A percentile compares a stretch with the other conserved stretches of the same genome.
Conservation (phyloP, 2,329 filamentous ascomycete species). For the Sporothrix globosa region DNA sequence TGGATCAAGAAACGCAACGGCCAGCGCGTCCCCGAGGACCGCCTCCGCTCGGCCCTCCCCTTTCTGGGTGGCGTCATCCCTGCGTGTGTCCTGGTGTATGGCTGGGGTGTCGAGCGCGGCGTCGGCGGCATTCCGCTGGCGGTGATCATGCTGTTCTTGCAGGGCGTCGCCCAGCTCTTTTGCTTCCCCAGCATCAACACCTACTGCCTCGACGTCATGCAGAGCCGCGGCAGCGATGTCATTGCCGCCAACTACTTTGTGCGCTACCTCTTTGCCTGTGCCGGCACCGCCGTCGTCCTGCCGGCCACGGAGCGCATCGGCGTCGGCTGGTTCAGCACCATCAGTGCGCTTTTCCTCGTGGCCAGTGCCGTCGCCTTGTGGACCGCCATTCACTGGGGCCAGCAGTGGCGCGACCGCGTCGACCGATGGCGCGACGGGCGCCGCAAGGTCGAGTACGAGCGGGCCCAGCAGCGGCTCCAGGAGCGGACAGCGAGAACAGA, state of each 20-base stretch:
- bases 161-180: slow-evolving; percentile 69
- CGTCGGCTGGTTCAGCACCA: slow-evolving; percentile 79
- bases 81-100: slow-evolving; percentile 69
- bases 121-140: slow-evolving; percentile 55
- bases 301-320: slow-evolving; percentile 75
- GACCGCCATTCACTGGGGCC: slow-evolving; percentile 55
- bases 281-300: slow-evolving; percentile 70
- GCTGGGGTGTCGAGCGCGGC: slow-evolving; percentile 54
- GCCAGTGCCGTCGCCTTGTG: slow-evolving; percentile 50
- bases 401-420: slow-evolving; percentile 57
- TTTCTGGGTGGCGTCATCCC: slow-evolving; percentile 66
- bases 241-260: slow-evolving; percentile 80
- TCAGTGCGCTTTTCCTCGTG: slow-evolving; percentile 62
- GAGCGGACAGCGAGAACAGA: background rate
- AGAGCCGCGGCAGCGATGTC: slow-evolving; percentile 69
- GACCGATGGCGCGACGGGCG: slow-evolving; percentile 52
- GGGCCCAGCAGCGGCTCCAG: slow-evolving; percentile 28
- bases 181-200: slow-evolving; percentile 71
- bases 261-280: slow-evolving; percentile 73
- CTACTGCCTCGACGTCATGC: slow-evolving; percentile 83
- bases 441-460: slow-evolving; percentile 36
- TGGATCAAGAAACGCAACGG: slow-evolving; percentile 60
- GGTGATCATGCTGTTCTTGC: slow-evolving; percentile 68
- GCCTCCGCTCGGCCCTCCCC: slow-evolving; percentile 62
- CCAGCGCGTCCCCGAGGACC: slow-evolving; percentile 68